Evolutionary conservation across 768 basidiomycete species (phyloP).

Genomic region (Sporobolomyces roseus): DNA sequence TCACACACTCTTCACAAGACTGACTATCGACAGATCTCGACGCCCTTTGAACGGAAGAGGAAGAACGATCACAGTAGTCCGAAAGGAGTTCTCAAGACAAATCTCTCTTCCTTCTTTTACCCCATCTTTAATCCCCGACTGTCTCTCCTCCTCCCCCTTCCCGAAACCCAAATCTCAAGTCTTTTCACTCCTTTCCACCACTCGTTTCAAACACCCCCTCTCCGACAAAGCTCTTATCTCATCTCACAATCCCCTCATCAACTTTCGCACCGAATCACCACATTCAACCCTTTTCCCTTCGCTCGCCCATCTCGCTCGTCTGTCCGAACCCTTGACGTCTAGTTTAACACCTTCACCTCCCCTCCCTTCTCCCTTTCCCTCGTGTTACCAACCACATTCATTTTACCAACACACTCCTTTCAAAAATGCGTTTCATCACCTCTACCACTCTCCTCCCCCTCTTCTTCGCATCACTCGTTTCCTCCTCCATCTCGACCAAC

Average conservation of each 20-base stretch:
- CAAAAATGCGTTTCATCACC: too few species aligned
- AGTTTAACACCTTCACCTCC: background rate
- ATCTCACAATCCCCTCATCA: background rate
- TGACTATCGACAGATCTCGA: too few species aligned
- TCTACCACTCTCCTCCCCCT: too few species aligned
- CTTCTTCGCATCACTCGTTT: background rate
- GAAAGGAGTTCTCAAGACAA: too few species aligned
- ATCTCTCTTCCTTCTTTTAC: background rate
- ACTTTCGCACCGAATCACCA: background rate
- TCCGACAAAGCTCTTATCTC: too few species aligned
- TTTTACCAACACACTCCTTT: too few species aligned
- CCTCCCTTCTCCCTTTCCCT: background rate
- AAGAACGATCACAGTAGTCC: too few species aligned
- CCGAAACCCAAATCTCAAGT: too few species aligned
- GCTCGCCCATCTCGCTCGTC: constrained; percentile 7
- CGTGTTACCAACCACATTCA: background rate
- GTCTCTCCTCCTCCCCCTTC: background rate
- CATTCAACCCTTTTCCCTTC: too few species aligned
- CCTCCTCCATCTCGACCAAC: constrained; percentile 23
- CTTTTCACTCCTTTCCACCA: constrained; percentile 1
- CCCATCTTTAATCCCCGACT: background rate
- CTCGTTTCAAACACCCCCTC: too few species aligned
- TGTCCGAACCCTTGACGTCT: background rate
- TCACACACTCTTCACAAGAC: too few species aligned
- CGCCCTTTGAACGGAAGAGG: too few species aligned